A percentile compares a stretch with the other conserved stretches of the same genome.
phyloP scores from a whole-genome alignment of 2,329 filamentous ascomycete genomes.

The Aureobasidium sp. region DNA sequence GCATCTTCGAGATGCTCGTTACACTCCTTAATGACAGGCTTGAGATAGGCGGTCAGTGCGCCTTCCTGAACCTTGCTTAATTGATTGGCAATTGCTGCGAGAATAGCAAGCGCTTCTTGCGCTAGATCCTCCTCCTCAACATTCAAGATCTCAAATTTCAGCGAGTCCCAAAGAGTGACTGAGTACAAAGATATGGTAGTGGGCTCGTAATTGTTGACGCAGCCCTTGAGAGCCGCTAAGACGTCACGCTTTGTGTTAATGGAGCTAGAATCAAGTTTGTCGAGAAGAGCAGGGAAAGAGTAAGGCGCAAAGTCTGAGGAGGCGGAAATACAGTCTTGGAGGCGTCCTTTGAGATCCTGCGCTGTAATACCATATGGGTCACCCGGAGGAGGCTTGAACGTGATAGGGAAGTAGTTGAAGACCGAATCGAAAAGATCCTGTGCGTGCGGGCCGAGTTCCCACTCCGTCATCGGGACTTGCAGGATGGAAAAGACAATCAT shows the following conservation, averaged over 20 bases:
- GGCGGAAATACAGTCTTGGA: constrained; percentile 58
- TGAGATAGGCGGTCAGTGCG: constrained; percentile 48
- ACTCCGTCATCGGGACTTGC: constrained; percentile 60
- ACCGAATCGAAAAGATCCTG: constrained; percentile 60
- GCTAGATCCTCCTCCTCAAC: constrained; percentile 60
- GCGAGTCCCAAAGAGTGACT: constrained; percentile 58
- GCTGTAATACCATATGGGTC: constrained; percentile 64
- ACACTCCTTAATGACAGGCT: constrained; percentile 58
- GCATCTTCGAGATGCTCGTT: constrained; percentile 62
- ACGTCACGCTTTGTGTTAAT: constrained; percentile 64
- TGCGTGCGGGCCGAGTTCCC: constrained; percentile 54
- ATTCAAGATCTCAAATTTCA: constrained; percentile 64
- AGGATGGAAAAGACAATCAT: constrained; percentile 65
- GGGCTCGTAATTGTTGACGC: constrained; percentile 52
- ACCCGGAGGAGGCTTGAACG: constrained; percentile 61
- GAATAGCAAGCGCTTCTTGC: constrained; percentile 48
- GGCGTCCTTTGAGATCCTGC: constrained; percentile 57
- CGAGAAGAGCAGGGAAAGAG: constrained; percentile 58
- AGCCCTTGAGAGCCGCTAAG: constrained; percentile 54
- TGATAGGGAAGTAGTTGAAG: constrained; percentile 67
- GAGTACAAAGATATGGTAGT: constrained; percentile 55
- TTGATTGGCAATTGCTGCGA: constrained; percentile 49
- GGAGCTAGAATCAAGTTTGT: constrained; percentile 63
- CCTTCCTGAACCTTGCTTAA: constrained; percentile 46
- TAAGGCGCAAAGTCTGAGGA: constrained; percentile 58